Evolutionary conservation across 208 protist species (phyloP).

Genomic region (Leishmania amazonensis): DNA sequence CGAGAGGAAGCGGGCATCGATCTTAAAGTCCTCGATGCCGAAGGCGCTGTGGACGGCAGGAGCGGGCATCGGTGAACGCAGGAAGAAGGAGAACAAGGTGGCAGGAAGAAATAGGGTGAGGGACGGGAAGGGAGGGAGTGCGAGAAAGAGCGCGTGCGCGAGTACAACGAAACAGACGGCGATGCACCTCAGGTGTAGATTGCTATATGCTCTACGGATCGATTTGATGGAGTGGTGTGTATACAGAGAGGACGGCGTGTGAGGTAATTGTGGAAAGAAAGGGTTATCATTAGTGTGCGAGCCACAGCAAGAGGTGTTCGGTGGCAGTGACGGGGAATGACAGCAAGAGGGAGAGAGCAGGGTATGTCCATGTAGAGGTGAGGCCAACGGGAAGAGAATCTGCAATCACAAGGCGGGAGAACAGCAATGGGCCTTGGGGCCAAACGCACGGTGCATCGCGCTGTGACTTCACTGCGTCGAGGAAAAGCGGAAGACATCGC

Average conservation of each 20-base stretch:
- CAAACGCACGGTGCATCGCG: not conserved
- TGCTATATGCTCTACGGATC: not conserved
- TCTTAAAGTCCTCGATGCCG: conserved; percentile 33
- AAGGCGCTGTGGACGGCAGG: conserved; percentile 30
- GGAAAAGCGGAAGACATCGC: not conserved
- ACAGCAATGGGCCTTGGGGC: not conserved
- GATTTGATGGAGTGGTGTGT: too few species aligned
- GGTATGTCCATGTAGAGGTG: too few species aligned
- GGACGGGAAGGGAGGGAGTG: not conserved
- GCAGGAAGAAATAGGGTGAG: not conserved
- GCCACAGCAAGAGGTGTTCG: not conserved
- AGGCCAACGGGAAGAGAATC: not conserved
- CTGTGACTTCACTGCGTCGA: not conserved
- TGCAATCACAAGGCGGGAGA: not conserved
- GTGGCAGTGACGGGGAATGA: not conserved
- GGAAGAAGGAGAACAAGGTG: not conserved
- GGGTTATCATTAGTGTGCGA: not conserved
- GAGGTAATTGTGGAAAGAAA: not conserved
- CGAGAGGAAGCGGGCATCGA: conserved; percentile 36
- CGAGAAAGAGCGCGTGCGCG: not conserved
- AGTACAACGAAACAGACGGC: not conserved
- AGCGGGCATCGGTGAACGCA: conserved; percentile 11
- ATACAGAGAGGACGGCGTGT: not conserved
- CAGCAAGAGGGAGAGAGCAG: not conserved
- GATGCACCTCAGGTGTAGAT: not conserved